Base-by-base conservation (phyloP, 2,329 filamentous ascomycete genomes). In the Macrophomina tecta region DNA sequence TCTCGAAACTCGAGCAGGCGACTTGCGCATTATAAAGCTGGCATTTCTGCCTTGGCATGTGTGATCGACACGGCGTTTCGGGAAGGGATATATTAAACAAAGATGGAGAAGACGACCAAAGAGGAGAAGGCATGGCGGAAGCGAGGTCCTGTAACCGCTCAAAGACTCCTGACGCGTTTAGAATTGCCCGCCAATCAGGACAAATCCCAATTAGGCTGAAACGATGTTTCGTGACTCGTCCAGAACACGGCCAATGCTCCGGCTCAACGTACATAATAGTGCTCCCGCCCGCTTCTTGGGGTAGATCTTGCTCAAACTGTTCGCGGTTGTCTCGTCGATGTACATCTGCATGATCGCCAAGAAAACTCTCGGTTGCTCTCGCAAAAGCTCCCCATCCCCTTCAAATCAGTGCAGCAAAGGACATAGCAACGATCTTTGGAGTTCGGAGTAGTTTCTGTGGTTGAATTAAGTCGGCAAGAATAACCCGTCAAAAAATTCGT, bases 101-200 rank as follows among this genome's bases (percentile, higher is more conserved):
- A 53, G 36, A 52, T 64, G 61, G 48, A 38, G 61, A 49, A 49
- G 42, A 14, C 58, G 45, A 38, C 58, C n/a, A 28, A 62, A 62
- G 18, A 8, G 45, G 42, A 49, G 42, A 36, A 36, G 58, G 11
- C 18, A 5, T n/a, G 32, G 32, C 58, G 58, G 58, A 62, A 62
- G 58, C 58, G 58, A 62, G 42, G 58, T 38, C 58, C 58, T 62
- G 58, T 36, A 62, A 62, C 58, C 58, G 58, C 58, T 49, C 23
- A 42, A 28, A 28, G 58, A 32, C 45, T 38, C 58, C 56, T 61
- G 56, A 48, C 56, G 56, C 40, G 42, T 48, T 61, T 49, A 45
- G 6, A 62, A 49, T 62, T 62, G 58, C 58, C 58, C 58, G 58
- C 58, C 58, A 62, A 62, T 62, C 58, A 62, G 32, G 16, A 28